Conservation (phyloP, 1,284 basidiomycete genomes). For the Rhodotorula glutinis region DNA sequence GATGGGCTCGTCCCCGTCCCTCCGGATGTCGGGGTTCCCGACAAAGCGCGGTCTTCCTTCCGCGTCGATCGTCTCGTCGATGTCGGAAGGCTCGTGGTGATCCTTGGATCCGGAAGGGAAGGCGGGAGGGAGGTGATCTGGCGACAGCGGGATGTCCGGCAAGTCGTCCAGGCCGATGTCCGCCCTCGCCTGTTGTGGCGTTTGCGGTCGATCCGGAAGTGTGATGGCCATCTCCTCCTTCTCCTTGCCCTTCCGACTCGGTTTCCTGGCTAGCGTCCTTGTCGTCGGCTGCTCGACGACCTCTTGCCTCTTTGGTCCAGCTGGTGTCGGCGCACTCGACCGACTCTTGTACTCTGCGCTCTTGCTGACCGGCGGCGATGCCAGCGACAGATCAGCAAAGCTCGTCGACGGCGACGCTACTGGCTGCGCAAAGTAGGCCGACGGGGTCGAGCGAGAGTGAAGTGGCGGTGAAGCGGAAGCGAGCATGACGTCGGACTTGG, state of each 20-base stretch:
- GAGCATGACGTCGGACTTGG: conserved; percentile 6
- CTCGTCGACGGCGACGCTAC: not conserved
- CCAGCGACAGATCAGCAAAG: not conserved
- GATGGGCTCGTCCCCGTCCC: conserved; percentile 44
- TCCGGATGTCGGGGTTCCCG: conserved; percentile 42
- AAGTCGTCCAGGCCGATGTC: not conserved
- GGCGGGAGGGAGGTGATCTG: not conserved
- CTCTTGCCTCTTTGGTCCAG: not conserved
- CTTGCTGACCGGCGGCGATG: no score
- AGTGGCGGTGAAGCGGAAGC: conserved; percentile 6
- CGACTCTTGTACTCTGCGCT: no score
- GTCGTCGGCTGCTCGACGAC: not conserved
- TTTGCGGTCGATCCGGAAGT: no score
- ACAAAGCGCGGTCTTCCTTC: conserved; percentile 38
- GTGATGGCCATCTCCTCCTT: not conserved
- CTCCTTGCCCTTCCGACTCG: conserved; percentile 4
- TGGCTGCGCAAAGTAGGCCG: not conserved
- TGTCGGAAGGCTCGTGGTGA: not conserved
- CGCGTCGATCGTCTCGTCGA: not conserved
- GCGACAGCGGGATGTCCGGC: not conserved
- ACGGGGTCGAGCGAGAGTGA: not conserved
- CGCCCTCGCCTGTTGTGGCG: no score
- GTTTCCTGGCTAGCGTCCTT: not conserved
- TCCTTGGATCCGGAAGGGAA: not conserved
- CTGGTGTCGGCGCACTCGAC: no score